Base-by-base conservation (phyloP, 2,329 filamentous ascomycete genomes). In the Claviceps pusilla region DNA sequence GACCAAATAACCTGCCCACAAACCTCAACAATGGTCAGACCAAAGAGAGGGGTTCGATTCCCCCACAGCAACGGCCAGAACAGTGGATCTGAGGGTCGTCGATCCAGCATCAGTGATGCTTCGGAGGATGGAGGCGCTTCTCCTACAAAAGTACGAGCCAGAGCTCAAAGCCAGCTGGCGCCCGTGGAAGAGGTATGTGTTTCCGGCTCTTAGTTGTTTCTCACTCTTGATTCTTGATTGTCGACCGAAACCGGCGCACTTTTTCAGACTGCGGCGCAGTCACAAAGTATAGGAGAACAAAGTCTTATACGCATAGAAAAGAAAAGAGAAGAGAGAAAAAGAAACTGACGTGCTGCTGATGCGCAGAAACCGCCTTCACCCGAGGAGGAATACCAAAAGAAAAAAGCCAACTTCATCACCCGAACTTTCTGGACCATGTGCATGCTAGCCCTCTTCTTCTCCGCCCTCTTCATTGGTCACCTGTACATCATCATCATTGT, bases 381-480 rank as follows among this genome's bases (percentile, higher is more conserved):
- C 55, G 69, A 72, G 48, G 69, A 74, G 57, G 93, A 96, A 58
- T 96, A 94, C 69, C 89, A 97, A 68, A 97, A 97, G 81, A 98
- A 98, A 73, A 96, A 95, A 75, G 86, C 89, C 69, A 95, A 93
- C 69, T 97, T 98, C 75, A 87, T 96, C 65, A 95, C 89, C 43
- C 84, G 93, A 64, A 91, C 91, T 54, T 89, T 96, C 76, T 98
- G 93, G 93, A 96, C 89, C 3, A 84, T 98, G 59, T 84, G 95
- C 72, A 98, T 98, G 93, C 95, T 98, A 63, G 86, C 76, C 54
- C 79, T 82, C 65, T 98, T 98, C 78, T 96, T 97, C 71, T 78
- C 81, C 55, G 82, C 88, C 59, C 86, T 98, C 71, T 94, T 96
- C 73, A 88, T 90, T 65, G 93, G 93, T 57, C 93, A 98, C 72